A percentile compares a stretch with the other conserved stretches of the same genome.
phyloP scores from a whole-genome alignment of 352 stramenopile species.

The Globisporangium mamillatum region DNA sequence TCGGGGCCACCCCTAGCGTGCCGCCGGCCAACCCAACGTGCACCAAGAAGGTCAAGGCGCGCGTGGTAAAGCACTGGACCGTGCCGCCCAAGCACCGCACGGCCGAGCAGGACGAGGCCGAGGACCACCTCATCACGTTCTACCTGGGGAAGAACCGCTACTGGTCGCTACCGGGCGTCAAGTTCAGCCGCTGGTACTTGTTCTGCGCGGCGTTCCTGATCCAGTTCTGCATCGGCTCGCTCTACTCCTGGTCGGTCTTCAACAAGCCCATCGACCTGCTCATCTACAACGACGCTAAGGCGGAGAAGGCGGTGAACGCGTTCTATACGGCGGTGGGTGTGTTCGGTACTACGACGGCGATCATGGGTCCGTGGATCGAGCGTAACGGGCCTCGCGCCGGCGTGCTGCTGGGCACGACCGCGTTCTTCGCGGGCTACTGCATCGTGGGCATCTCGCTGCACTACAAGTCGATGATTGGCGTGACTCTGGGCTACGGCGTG shows the following conservation, averaged over 20 bases:
- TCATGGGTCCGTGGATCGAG: slow-evolving; percentile 71
- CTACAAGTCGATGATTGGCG: slow-evolving; percentile 38
- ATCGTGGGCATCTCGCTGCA: slow-evolving; percentile 51
- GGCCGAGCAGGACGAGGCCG: slow-evolving; percentile 45
- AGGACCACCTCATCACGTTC: slow-evolving; percentile 48
- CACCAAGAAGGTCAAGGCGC: slow-evolving; percentile 25
- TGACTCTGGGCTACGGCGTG: slow-evolving; percentile 73
- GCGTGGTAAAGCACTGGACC: slow-evolving; percentile 47
- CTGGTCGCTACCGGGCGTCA: slow-evolving; percentile 34
- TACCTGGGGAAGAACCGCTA: slow-evolving; percentile 56
- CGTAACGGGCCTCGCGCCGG: slow-evolving; percentile 50
- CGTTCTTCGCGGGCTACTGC: slow-evolving; percentile 49
- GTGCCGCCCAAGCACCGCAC: slow-evolving; percentile 39
- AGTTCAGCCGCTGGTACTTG: slow-evolving; percentile 65
- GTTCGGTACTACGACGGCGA: slow-evolving; percentile 55
- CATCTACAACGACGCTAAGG: slow-evolving; percentile 43
- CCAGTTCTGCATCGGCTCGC: slow-evolving; percentile 70
- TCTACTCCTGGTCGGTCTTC: slow-evolving; percentile 78
- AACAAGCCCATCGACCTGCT: slow-evolving; percentile 64
- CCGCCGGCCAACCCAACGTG: slow-evolving; percentile 27
- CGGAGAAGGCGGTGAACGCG: slow-evolving; percentile 59
- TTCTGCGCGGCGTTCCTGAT: slow-evolving; percentile 66
- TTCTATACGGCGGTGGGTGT: slow-evolving; percentile 74
- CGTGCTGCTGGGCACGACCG: slow-evolving; percentile 46
- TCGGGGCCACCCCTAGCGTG: slow-evolving; percentile 2